phyloP scores from a whole-genome alignment of 176 grass and related monocot genomes.

The Puccinellia tenuiflora region DNA sequence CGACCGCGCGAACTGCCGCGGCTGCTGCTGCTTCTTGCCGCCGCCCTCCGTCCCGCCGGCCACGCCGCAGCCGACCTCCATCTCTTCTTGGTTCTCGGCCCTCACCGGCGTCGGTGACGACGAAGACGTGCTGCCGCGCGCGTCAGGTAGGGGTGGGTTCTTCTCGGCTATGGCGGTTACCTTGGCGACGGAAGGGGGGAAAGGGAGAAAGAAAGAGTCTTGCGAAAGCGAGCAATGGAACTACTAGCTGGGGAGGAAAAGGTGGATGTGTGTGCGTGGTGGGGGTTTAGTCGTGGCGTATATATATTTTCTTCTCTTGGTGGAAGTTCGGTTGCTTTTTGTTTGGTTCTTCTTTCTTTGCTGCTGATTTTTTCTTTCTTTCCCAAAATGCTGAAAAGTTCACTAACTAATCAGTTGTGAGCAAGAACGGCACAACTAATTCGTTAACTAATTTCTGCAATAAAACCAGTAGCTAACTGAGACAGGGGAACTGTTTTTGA shows the following conservation, averaged over 20 bases:
- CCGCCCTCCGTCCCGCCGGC: slow-evolving; percentile 6
- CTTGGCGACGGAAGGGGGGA: slow-evolving; percentile 23
- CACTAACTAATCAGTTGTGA: neutral
- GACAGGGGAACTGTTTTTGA: neutral
- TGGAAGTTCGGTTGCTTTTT: neutral
- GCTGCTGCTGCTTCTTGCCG: slow-evolving; percentile 54
- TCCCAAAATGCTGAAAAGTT: neutral
- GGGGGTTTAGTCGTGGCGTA: neutral
- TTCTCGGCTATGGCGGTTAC: slow-evolving; percentile 27
- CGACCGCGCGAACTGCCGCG: slow-evolving; percentile 52
- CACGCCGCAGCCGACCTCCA: slow-evolving; percentile 37
- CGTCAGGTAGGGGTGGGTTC: slow-evolving; percentile 15
- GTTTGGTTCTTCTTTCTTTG: neutral
- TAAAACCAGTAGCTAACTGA: neutral
- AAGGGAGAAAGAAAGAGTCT: slow-evolving; percentile 27
- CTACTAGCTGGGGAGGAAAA: neutral
- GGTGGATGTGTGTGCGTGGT: neutral
- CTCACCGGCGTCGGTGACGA: slow-evolving; percentile 2
- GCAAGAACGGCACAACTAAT: neutral
- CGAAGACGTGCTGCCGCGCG: slow-evolving; percentile 4
- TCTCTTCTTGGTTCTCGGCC: neutral
- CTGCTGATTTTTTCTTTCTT: neutral
- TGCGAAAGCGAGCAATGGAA: slow-evolving; percentile 30
- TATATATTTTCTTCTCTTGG: slow-evolving; percentile 38
- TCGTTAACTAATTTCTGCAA: neutral